A percentile compares a stretch with the other conserved stretches of the same genome.
Conservation (phyloP, 1,284 basidiomycete species). For the Takashimella tepidaria region DNA sequence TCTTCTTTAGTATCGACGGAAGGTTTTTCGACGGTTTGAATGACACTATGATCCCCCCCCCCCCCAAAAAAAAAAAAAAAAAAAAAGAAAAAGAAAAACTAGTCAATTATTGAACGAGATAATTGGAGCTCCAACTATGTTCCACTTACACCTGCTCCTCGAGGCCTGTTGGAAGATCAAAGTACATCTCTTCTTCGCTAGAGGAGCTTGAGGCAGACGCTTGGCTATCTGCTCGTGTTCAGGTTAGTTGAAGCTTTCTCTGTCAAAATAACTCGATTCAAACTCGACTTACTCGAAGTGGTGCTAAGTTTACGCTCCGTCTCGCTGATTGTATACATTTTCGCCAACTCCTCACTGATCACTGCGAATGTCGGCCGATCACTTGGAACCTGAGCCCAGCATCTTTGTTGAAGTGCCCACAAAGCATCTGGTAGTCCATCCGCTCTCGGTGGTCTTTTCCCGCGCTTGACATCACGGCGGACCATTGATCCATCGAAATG, state of each 20-base stretch:
- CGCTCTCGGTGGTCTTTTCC: constrained; percentile 55
- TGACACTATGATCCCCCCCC: too few species aligned
- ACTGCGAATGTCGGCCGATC: constrained; percentile 53
- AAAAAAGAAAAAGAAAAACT: too few species aligned
- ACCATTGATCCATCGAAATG: constrained; percentile 58
- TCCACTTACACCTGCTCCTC: constrained; percentile 10
- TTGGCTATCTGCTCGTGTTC: constrained; percentile 2
- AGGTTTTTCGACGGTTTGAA: neutral
- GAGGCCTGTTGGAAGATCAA: constrained; percentile 44
- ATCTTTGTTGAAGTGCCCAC: constrained; percentile 49
- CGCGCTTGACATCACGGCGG: constrained; percentile 56
- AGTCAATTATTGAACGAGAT: too few species aligned
- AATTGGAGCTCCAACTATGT: too few species aligned
- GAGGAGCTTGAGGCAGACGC: constrained; percentile 2
- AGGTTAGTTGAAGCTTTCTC: too few species aligned
- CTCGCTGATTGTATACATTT: constrained; percentile 10
- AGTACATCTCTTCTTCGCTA: constrained; percentile 46
- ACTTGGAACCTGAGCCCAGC: constrained; percentile 54
- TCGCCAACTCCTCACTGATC: constrained; percentile 40
- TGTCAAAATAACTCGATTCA: too few species aligned
- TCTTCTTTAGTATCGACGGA: constrained; percentile 7
- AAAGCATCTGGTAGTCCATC: constrained; percentile 28
- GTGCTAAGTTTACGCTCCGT: neutral
- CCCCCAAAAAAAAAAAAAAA: too few species aligned
- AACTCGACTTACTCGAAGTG: neutral